Evolutionary conservation across 352 stramenopile genomes (phyloP), one percentile per base, ranked within the genome.

Genomic region (Pythium dissotocum): DNA sequence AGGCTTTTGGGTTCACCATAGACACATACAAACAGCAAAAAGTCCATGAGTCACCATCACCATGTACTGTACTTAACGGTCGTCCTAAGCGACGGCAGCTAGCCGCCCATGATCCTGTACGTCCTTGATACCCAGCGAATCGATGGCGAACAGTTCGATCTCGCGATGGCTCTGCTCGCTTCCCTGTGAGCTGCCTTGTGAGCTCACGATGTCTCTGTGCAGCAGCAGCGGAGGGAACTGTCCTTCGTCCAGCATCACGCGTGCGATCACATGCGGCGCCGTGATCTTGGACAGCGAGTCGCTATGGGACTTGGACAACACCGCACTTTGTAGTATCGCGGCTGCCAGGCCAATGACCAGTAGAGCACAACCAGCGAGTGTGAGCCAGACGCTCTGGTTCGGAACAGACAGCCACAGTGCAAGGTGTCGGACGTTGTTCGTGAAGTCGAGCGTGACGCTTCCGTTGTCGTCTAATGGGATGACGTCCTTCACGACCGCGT

Each of bases 191-290:
- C 38, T 14, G 18, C 38, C 38, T 46, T 46, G 9, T n/a, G 38
- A 13, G 38, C 9, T 46, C 18, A 14, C 18, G 48, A 55, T 33
- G 48, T 55, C 9, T 13, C 48, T 13, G 48, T 33, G 48, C 48
- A 55, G 16, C 48, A 55, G 48, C 6, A 55, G 7, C 48, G 48
- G 26, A 9, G 48, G 48, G 48, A 55, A 55, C 48, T 55, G 48
- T 13, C 48, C 48, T 28, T 33, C 48, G 26, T 55, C 21, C 21
- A 24, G 21, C 21, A 24, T 24, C 21, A 24, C 21, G 21, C 21
- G 21, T 24, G 21, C 21, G 48, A 55, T 55, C 48, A 33, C 48
- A 55, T 33, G n/a, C 8, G 48, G 48, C 7, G n/a, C 48, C 4
- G 16, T 55, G 48, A 55, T 55, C 48, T 55, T 33, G 8, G n/a